Conservation (phyloP, 1,284 basidiomycete species). For the Austroboletus rostrupii region DNA sequence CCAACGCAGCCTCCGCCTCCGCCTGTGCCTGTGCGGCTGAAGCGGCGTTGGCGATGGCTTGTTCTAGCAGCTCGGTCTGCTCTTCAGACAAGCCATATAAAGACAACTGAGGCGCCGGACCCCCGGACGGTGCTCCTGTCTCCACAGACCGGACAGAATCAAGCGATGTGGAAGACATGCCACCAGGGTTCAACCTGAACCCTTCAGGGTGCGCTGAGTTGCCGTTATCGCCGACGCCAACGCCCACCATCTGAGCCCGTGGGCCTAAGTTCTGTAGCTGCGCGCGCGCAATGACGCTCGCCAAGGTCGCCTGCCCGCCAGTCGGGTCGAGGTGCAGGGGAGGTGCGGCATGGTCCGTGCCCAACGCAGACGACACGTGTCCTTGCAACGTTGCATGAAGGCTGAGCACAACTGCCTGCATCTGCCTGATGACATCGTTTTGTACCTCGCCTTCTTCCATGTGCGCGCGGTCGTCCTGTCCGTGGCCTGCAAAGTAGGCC, state of each 20-base stretch:
- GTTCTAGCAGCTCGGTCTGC: constrained; percentile 60
- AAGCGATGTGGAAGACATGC: constrained; percentile 13
- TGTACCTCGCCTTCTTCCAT: constrained; percentile 66
- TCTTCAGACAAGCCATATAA: constrained; percentile 67
- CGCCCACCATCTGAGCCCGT: constrained; percentile 9
- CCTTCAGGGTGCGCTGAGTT: constrained; percentile 12
- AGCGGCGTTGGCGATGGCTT: constrained; percentile 66
- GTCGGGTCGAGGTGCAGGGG: constrained; percentile 38
- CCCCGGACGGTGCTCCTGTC: constrained; percentile 1
- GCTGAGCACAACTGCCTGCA: constrained; percentile 51
- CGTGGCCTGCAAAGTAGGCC: constrained; percentile 16
- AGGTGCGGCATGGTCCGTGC: constrained; percentile 35
- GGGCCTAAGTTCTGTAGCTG: constrained; percentile 43
- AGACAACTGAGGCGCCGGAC: constrained; percentile 39
- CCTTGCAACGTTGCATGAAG: constrained; percentile 57
- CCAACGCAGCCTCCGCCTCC: constrained; percentile 66
- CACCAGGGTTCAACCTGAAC: constrained; percentile 5
- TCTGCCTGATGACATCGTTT: constrained; percentile 43
- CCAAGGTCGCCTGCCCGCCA: constrained; percentile 57
- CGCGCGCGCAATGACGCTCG: constrained; percentile 62
- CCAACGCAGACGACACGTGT: constrained; percentile 54
- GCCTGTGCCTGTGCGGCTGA: constrained; percentile 69
- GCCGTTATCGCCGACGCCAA: constrained; percentile 6
- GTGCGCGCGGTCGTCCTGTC: constrained; percentile 28
- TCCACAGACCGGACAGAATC: constrained; percentile 12